Evolutionary conservation across 352 stramenopile species (phyloP).

Genomic region (Globisporangium mamillatum): DNA sequence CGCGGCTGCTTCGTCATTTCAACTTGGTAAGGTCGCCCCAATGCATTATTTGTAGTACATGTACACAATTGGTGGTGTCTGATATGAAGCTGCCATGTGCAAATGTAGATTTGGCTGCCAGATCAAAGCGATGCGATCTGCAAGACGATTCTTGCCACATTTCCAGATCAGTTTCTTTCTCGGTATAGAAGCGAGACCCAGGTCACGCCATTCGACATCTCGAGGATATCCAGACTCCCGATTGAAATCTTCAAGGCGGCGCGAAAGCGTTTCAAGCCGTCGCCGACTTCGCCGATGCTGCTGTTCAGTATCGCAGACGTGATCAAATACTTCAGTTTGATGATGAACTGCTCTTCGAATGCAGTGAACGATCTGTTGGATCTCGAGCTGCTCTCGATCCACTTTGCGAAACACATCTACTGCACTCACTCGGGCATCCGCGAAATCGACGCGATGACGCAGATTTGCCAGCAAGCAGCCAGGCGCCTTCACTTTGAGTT

Average conservation of each 20-base stretch:
- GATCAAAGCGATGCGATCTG: slow-evolving; percentile 43
- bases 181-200: slow-evolving; percentile 17
- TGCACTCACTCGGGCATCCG: background rate
- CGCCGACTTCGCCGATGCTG: slow-evolving; percentile 30
- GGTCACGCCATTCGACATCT: slow-evolving; percentile 15
- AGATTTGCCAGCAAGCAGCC: slow-evolving; percentile 15
- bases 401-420: slow-evolving; percentile 36
- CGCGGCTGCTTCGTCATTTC: slow-evolving; percentile 63
- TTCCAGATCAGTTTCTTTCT: slow-evolving; percentile 33
- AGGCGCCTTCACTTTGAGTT: slow-evolving; percentile 39
- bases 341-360: slow-evolving; percentile 43
- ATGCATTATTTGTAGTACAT: background rate
- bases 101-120: slow-evolving; percentile 38
- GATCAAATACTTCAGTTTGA: slow-evolving; percentile 37
- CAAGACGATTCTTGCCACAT: slow-evolving; percentile 35
- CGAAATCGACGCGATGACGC: background rate
- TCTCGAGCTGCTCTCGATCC: slow-evolving; percentile 40
- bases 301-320: slow-evolving; percentile 45
- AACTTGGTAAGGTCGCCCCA: slow-evolving; percentile 32
- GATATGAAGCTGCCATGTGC: background rate
- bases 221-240: slow-evolving; percentile 36
- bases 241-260: slow-evolving; percentile 35
- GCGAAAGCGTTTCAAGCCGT: slow-evolving; percentile 28
- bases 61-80: background rate
- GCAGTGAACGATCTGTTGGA: slow-evolving; percentile 21